Evolutionary conservation across 179 eudicot species (phyloP).

Genomic region (Silene coronaria): DNA sequence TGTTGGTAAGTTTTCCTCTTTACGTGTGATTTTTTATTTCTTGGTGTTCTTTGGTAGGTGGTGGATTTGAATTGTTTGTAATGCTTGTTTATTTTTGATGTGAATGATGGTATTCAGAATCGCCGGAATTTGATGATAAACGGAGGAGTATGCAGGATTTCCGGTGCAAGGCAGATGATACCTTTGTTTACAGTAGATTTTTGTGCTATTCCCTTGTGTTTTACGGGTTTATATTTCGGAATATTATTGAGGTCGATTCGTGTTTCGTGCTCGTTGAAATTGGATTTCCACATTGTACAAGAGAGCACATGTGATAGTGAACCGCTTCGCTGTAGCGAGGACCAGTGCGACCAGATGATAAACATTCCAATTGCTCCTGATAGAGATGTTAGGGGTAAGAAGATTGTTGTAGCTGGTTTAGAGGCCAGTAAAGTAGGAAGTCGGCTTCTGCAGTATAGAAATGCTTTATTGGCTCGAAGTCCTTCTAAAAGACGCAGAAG

Average conservation of each 20-base stretch:
- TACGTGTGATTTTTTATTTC: not conserved
- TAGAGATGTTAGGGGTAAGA: conserved; percentile 25
- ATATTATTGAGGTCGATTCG: conserved; percentile 40
- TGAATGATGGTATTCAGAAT: too few relatives aligned
- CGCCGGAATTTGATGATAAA: conserved; percentile 12
- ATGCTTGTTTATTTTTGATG: conserved; percentile 2
- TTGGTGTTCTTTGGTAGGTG: not conserved
- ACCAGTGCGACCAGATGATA: conserved; percentile 16
- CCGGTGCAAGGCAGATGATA: conserved; percentile 37
- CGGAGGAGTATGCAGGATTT: conserved; percentile 49
- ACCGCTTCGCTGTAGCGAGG: conserved; percentile 17
- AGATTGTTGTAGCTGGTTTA: conserved; percentile 11
- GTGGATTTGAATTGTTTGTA: not conserved
- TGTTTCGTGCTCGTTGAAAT: conserved; percentile 19
- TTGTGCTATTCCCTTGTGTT: conserved; percentile 54
- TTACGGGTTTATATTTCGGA: conserved; percentile 44
- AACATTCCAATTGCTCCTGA: conserved; percentile 9
- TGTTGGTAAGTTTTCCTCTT: conserved; percentile 24
- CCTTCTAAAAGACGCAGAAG: conserved; percentile 59
- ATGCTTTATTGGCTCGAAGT: conserved; percentile 35
- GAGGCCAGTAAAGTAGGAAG: conserved; percentile 26
- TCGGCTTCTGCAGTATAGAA: conserved; percentile 33
- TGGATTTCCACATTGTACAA: conserved; percentile 16
- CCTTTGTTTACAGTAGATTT: conserved; percentile 52
- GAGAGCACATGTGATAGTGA: conserved; percentile 22